Base-by-base conservation (phyloP, 208 protist species). In the Wallacemonas sp. region DNA sequence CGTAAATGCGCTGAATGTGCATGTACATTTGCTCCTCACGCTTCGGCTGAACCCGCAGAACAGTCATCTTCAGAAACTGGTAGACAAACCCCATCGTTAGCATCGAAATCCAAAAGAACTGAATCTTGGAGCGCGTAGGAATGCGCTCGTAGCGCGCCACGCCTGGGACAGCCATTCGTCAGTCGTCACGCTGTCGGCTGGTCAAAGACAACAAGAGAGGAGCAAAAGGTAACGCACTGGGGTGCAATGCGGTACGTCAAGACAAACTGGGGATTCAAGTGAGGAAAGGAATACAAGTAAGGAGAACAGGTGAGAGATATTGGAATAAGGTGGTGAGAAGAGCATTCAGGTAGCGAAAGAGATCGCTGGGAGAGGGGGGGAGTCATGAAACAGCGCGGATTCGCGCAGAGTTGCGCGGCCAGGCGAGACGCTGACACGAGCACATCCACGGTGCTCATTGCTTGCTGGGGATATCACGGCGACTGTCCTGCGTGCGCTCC, bases 21-120 rank as follows among this genome's bases (percentile, higher is more conserved):
- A 76, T 61, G 72, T 94, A 94, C 82, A 94, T 88, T 49, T 94
- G 88, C 65, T 94, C 84, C 70, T 94, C 88, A 17, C 88, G 84
- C 76, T 90, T 89, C 26, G 88, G 88, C 57, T 90, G 76, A 52
- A 94, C 80, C 11, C 88, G 81, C 48, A 85, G 60, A 23, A 91
- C 78, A 26, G 88, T 91, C 82, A 94, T 87, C 46, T 79, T 80
- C 11, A 91, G 56, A 23, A 89, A 88, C 52, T 94, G 74, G 60
- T 94, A 94, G 0, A 70, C 88, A 56, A 88, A 89, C 33, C 82
- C 88, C 72, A 86, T 81, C 30, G 83, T 75, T 23, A 94, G 76
- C 77, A 94, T 86, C 2, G 80, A 86, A 21, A 83, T 78, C 85
- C 88, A 94, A 29, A 85, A 76, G 47, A 94, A 88, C 62, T 91